Conservation (phyloP, 495 filamentous ascomycete genomes). For the Penicillium dipodomyicola region DNA sequence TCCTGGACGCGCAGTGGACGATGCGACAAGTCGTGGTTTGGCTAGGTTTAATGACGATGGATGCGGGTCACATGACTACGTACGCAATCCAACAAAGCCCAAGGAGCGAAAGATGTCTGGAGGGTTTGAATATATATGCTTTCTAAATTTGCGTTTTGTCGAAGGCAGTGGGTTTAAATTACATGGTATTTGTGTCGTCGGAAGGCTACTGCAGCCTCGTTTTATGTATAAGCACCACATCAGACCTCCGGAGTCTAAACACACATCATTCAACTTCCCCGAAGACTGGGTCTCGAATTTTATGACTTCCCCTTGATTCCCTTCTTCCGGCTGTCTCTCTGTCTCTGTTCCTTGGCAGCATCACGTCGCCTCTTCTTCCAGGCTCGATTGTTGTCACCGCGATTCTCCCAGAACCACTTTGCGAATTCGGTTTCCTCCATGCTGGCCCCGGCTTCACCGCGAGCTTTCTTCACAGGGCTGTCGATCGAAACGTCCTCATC, state of each 20-base stretch:
- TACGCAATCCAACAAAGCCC: background rate
- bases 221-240: constrained; percentile 5
- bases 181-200: background rate
- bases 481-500: constrained; percentile 36
- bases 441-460: constrained; percentile 5
- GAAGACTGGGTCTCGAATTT: background rate
- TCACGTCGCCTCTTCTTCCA: constrained; percentile 87
- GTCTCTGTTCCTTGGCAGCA: constrained; percentile 79
- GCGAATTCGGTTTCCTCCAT: constrained; percentile 67
- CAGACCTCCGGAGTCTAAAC: background rate
- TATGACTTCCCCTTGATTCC: constrained; percentile 48
- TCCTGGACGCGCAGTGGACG: constrained; percentile 12
- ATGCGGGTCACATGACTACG: constrained; percentile 14
- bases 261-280: background rate
- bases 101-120: background rate
- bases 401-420: constrained; percentile 89
- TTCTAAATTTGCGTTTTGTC: background rate
- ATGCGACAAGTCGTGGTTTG: background rate
- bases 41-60: constrained; percentile 15
- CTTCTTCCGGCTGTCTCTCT: constrained; percentile 74
- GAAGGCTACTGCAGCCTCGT: background rate
- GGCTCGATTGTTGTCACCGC: constrained; percentile 82
- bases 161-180: background rate
- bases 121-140: background rate
- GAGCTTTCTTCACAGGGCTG: constrained; percentile 37